Evolutionary conservation across 1,284 basidiomycete genomes (phyloP), one percentile per base, ranked within the genome.

Genomic region (Lentinula novae-zelandiae): DNA sequence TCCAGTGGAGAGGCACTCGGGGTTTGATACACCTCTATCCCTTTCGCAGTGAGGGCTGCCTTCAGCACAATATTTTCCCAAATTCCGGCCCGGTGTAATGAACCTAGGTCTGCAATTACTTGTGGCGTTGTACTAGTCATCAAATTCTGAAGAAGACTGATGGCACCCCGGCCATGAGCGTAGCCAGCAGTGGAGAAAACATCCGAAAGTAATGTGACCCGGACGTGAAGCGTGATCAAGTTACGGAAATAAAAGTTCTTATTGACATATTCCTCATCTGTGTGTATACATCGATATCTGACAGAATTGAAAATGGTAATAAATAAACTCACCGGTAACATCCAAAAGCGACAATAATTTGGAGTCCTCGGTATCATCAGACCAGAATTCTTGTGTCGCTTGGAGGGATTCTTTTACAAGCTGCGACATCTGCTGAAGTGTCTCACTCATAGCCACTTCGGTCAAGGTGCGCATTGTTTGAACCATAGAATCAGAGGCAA

Each of bases 21-120:
- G 2, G 73, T 79, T 39, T 70, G 62, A 40, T 72, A 70, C 3
- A 78, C 59, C 48, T 80, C 76, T 31, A 87, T 81, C 33, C 84
- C 85, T 64, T 82, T 83, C 6, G 76, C 74, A 22, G 77, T 73
- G 10, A 89, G 72, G 22, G 79, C 82, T 22, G 78, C 76, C 68
- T 92, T 93, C 64, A 96, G 79, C 31, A 87, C 76, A 55, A 95
- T 87, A 66, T 92, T 92, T 75, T 96, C 93, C 92, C 92, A 95
- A 15, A 92, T 82, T 64, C 85, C 86, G 2, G 86, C 83, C n/a
- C 94, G 86, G 70, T 97, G 94, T 10, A 98, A 77, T 34, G 83
- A 75, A 8, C 95, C 96, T 33, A 99, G 80, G 64, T 93, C 84
- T 5, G 79, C 73, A 33, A 98, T 75, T 31, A 93, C 84, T 61